Percentiles rank a stretch among this genome's conserved stretches.
Conservation (phyloP, 352 stramenopile genomes). For the Albugo laibachii region DNA sequence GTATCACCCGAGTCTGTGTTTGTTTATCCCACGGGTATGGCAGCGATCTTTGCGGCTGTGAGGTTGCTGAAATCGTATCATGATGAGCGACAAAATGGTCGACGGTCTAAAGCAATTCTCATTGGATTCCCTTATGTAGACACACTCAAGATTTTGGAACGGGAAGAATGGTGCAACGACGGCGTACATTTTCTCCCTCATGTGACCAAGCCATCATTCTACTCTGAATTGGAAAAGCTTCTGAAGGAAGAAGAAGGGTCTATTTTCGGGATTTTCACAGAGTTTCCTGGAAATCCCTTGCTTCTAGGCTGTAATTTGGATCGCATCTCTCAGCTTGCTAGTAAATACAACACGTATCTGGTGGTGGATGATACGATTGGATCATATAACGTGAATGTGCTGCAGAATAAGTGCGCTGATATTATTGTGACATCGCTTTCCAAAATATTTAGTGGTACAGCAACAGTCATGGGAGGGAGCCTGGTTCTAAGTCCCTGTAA, state of each 20-base stretch:
- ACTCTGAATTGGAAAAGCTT: slow-evolving; percentile 34
- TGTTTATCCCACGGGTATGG: slow-evolving; percentile 80
- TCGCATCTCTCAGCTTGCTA: slow-evolving; percentile 54
- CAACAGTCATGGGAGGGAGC: slow-evolving; percentile 83
- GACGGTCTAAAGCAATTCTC: slow-evolving; percentile 49
- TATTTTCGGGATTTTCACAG: slow-evolving; percentile 80
- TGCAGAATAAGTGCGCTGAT: slow-evolving; percentile 58
- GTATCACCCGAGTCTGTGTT: slow-evolving; percentile 15
- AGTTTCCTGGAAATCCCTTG: slow-evolving; percentile 87
- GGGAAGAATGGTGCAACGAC: slow-evolving; percentile 61
- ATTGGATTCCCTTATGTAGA: slow-evolving; percentile 89
- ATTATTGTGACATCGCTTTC: slow-evolving; percentile 83
- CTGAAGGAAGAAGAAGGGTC: slow-evolving; percentile 24
- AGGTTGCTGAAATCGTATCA: slow-evolving; percentile 16
- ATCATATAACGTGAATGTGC: slow-evolving; percentile 82
- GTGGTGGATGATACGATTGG: slow-evolving; percentile 83
- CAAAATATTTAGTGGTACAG: slow-evolving; percentile 85
- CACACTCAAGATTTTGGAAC: slow-evolving; percentile 82
- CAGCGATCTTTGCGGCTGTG: slow-evolving; percentile 67
- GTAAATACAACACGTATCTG: slow-evolving; percentile 71
- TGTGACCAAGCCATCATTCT: slow-evolving; percentile 35
- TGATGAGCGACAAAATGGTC: slow-evolving; percentile 14
- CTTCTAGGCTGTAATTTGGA: slow-evolving; percentile 71
- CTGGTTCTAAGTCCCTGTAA: slow-evolving; percentile 44
- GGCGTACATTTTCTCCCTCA: slow-evolving; percentile 83